Evolutionary conservation across 2,329 filamentous ascomycete species (phyloP).

Genomic region (Cladosporium sp.): DNA sequence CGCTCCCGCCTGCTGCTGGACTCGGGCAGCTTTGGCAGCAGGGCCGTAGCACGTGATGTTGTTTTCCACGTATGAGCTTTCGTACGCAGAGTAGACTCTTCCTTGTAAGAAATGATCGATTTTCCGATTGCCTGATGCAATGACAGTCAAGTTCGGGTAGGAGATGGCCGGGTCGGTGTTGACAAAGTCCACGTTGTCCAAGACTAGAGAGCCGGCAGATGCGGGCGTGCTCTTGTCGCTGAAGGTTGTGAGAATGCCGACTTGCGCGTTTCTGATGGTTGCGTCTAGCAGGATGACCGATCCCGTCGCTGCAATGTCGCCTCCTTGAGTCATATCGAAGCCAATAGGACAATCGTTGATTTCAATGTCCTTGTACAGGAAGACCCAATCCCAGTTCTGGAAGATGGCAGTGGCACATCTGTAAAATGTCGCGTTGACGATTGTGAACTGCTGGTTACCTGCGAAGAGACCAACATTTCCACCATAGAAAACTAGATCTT

Average conservation of each 20-base stretch:
- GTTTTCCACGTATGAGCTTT: slow-evolving; percentile 36
- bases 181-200: slow-evolving; percentile 86
- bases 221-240: slow-evolving; percentile 61
- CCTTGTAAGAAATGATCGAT: slow-evolving; percentile 73
- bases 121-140: slow-evolving; percentile 69
- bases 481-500: slow-evolving; percentile 80
- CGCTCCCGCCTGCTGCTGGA: slow-evolving; percentile 41
- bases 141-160: slow-evolving; percentile 56
- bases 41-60: slow-evolving; percentile 36
- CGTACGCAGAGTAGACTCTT: slow-evolving; percentile 59
- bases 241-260: slow-evolving; percentile 75
- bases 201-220: slow-evolving; percentile 76
- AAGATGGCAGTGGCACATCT: slow-evolving; percentile 79
- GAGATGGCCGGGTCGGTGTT: slow-evolving; percentile 64
- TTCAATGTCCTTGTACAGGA: slow-evolving; percentile 73
- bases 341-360: slow-evolving; percentile 64
- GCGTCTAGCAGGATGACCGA: slow-evolving; percentile 82
- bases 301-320: slow-evolving; percentile 63
- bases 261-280: slow-evolving; percentile 70
- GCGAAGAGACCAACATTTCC: slow-evolving; percentile 77
- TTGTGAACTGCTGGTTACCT: slow-evolving; percentile 86
- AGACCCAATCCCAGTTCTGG: slow-evolving; percentile 93
- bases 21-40: slow-evolving; percentile 30
- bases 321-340: slow-evolving; percentile 69
- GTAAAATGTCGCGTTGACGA: slow-evolving; percentile 80